Percentiles rank a stretch among this genome's conserved stretches.
Evolutionary conservation across 2,329 filamentous ascomycete genomes (phyloP).

Genomic region (Trichophyton schoenleinii): DNA sequence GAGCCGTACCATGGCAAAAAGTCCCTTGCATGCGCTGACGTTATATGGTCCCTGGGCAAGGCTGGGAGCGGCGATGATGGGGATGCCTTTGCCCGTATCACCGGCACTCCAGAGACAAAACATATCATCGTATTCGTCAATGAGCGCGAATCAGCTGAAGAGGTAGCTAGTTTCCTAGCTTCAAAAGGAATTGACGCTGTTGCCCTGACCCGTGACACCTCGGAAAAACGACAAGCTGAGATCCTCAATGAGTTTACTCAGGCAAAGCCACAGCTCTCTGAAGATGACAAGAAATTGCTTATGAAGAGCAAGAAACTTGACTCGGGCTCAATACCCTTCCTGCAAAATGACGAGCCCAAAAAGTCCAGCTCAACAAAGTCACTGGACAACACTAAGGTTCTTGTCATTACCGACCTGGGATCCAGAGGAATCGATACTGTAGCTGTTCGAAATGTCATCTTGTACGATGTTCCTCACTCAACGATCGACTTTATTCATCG

Average conservation of each 20-base stretch:
- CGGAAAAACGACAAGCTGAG: slow-evolving; percentile 63
- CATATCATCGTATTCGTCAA: slow-evolving; percentile 94
- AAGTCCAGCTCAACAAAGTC: slow-evolving; percentile 7
- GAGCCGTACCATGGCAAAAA: slow-evolving; percentile 94
- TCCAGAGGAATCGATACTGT: slow-evolving; percentile 90
- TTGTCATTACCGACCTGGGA: slow-evolving; percentile 87
- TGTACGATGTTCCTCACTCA: slow-evolving; percentile 96
- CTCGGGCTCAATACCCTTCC: slow-evolving; percentile 14
- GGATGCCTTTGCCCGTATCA: slow-evolving; percentile 22
- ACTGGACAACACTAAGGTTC: slow-evolving; percentile 61
- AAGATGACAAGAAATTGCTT: slow-evolving; percentile 13
- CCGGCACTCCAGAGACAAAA: slow-evolving; percentile 50
- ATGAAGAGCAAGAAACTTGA: slow-evolving; percentile 11
- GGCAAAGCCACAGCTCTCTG: slow-evolving; percentile 24
- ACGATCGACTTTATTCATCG: slow-evolving; percentile 98
- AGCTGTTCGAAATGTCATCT: slow-evolving; percentile 75
- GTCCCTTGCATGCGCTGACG: slow-evolving; percentile 82
- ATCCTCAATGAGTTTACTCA: slow-evolving; percentile 62
- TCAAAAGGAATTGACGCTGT: slow-evolving; percentile 81
- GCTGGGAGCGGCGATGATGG: slow-evolving; percentile 43
- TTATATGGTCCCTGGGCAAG: slow-evolving; percentile 85
- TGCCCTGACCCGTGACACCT: slow-evolving; percentile 72
- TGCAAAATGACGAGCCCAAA: slow-evolving; percentile 6
- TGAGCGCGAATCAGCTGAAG: slow-evolving; percentile 75
- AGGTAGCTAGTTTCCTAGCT: slow-evolving; percentile 64